These are phyloP conservation scores for Boletales sp. DNA, from an alignment of 768 basidiomycete species.

Conservation along the genomic window DNA sequence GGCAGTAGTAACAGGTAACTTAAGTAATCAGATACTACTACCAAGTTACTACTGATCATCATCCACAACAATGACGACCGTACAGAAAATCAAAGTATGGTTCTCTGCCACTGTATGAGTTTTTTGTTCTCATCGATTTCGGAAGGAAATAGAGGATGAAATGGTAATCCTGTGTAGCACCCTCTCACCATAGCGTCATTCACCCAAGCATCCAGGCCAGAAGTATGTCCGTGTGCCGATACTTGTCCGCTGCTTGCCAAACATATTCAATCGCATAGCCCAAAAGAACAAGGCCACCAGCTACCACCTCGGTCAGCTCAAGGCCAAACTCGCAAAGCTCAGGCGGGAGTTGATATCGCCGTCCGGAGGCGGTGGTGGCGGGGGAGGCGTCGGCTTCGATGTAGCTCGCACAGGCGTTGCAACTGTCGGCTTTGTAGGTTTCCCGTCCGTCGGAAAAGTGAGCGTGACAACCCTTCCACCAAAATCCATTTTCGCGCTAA, in stretches of 20 bases:
- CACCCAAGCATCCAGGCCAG: slow-evolving; percentile 52
- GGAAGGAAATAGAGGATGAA: slow-evolving; percentile 92
- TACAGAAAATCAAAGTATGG: slow-evolving; percentile 83
- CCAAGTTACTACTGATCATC: too few relatives aligned
- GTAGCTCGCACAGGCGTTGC: slow-evolving; percentile 98
- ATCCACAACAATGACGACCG: slow-evolving; percentile 62
- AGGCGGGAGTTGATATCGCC: slow-evolving; percentile 88
- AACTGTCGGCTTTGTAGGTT: slow-evolving; percentile 89
- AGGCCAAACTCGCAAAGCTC: slow-evolving; percentile 97
- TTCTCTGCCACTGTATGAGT: slow-evolving; percentile 15
- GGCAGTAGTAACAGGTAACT: slow-evolving; percentile 12
- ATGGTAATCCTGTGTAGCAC: slow-evolving; percentile 58
- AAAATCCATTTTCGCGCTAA: background rate
- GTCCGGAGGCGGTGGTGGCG: slow-evolving; percentile 76
- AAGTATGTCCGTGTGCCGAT: slow-evolving; percentile 49
- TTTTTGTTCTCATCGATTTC: background rate
- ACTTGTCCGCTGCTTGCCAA: slow-evolving; percentile 9
- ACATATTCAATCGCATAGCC: slow-evolving; percentile 43
- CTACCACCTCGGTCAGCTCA: slow-evolving; percentile 94
- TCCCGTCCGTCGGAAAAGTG: slow-evolving; percentile 95
- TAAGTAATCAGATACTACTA: slow-evolving; percentile 8
- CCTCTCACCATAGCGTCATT: slow-evolving; percentile 23
- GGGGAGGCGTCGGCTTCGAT: slow-evolving; percentile 91
- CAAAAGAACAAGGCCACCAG: slow-evolving; percentile 96
- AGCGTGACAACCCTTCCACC: slow-evolving; percentile 2